A percentile compares a stretch with the other conserved stretches of the same genome.
phyloP scores from a whole-genome alignment of 441 rosid genomes.

The Populus hybrid region DNA sequence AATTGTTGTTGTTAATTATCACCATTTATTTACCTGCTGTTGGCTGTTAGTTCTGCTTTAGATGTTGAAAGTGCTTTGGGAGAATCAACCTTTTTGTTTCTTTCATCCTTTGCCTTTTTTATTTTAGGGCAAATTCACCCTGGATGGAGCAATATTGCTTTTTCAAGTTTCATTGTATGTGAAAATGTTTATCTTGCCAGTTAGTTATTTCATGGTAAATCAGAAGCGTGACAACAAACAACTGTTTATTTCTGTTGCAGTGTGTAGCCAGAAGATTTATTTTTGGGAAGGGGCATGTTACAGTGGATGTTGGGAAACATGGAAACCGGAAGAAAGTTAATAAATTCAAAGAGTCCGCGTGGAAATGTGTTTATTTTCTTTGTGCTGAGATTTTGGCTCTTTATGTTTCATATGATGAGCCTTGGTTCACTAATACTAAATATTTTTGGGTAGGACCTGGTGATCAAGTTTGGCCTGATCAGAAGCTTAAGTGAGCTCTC shows the following conservation, averaged over 20 bases:
- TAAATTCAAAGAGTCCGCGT: conserved; percentile 87
- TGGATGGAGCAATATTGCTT: not conserved
- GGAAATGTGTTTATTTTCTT: conserved; percentile 75
- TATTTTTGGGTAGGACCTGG: conserved; percentile 83
- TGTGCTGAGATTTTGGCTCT: conserved; percentile 70
- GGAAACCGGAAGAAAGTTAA: conserved; percentile 43
- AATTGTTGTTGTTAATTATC: not conserved
- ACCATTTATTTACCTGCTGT: not conserved
- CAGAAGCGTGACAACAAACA: conserved; percentile 7
- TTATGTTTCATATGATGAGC: conserved; percentile 58
- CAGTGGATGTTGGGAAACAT: conserved; percentile 18
- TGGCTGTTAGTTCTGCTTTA: too few relatives aligned
- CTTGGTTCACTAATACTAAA: conserved; percentile 78
- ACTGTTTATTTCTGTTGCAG: conserved; percentile 35
- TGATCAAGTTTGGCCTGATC: conserved; percentile 83
- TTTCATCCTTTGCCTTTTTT: not conserved
- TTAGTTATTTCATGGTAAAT: not conserved
- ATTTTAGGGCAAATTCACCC: not conserved
- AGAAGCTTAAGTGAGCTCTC: conserved; percentile 61
- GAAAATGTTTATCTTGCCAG: not conserved
- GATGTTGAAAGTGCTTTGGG: too few relatives aligned
- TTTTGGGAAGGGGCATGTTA: conserved; percentile 37
- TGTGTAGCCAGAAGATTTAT: conserved; percentile 51
- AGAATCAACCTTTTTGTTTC: not conserved
- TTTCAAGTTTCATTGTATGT: not conserved